Evolutionary conservation across 768 basidiomycete species (phyloP).

Genomic region (Pleurotus salmoneostramineus): DNA sequence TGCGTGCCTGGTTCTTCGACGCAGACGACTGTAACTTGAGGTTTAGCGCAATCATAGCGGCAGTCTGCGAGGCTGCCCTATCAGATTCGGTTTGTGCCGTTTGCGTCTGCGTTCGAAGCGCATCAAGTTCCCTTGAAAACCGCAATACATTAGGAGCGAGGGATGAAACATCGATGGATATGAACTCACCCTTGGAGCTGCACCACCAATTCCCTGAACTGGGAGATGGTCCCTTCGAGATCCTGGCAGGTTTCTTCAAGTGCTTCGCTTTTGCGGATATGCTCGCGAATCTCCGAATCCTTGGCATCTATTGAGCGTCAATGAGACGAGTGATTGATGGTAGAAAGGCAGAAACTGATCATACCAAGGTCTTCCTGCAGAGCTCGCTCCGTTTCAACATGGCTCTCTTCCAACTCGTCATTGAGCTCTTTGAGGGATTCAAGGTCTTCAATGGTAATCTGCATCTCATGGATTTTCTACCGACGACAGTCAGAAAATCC

Average conservation of each 20-base stretch:
- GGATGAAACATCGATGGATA: not conserved
- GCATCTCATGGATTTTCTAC: constrained; percentile 97
- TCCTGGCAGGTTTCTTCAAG: constrained; percentile 83
- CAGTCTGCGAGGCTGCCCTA: constrained; percentile 81
- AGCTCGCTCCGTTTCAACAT: constrained; percentile 88
- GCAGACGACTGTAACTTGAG: constrained; percentile 91
- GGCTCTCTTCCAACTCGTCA: constrained; percentile 96
- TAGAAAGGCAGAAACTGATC: constrained; percentile 14
- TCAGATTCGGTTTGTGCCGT: constrained; percentile 82
- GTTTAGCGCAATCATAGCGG: constrained; percentile 92
- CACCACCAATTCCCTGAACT: constrained; percentile 90
- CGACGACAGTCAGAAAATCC: not conserved
- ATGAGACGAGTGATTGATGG: not conserved
- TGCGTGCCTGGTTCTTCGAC: constrained; percentile 85
- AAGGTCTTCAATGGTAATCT: constrained; percentile 92
- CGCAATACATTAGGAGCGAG: constrained; percentile 1
- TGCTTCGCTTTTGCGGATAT: constrained; percentile 54
- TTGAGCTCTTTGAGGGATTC: constrained; percentile 95
- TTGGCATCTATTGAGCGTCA: constrained; percentile 46
- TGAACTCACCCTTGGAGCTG: constrained; percentile 68
- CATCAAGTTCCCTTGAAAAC: constrained; percentile 74
- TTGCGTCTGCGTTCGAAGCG: constrained; percentile 79
- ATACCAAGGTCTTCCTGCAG: constrained; percentile 86
- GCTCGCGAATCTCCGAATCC: constrained; percentile 69
- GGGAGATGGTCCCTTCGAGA: constrained; percentile 80